These are phyloP conservation scores for Citrus mangshanensis DNA, from an alignment of 345 rosid species.

Conservation along the genomic window DNA sequence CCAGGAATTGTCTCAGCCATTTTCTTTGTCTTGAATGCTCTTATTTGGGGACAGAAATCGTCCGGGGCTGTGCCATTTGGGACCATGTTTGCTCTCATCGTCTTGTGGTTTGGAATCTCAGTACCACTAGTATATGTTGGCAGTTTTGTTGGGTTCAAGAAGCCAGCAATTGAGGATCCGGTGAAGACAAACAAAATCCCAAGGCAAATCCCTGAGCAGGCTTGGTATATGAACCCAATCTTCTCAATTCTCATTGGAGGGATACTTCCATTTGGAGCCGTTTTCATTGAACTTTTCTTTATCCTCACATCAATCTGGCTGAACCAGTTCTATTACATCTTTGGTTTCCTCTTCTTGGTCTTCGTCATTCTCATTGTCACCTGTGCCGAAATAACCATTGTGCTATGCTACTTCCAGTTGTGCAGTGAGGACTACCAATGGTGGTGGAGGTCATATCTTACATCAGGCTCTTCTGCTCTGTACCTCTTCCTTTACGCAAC, in stretches of 20 bases:
- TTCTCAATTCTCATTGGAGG: constrained; percentile 78
- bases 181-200: constrained; percentile 85
- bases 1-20: constrained; percentile 62
- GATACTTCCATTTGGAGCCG: constrained; percentile 78
- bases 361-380: constrained; percentile 66
- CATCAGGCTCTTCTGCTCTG: constrained; percentile 73
- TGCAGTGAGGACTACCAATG: constrained; percentile 83
- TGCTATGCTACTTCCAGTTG: constrained; percentile 80
- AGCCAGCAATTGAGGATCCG: constrained; percentile 68
- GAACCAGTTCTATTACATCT: constrained; percentile 85
- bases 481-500: constrained; percentile 73
- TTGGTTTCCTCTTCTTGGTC: constrained; percentile 77
- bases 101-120: constrained; percentile 81
- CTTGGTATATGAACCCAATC: constrained; percentile 83
- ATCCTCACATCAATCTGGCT: constrained; percentile 90
- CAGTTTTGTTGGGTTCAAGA: constrained; percentile 62
- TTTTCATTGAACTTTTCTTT: constrained; percentile 83
- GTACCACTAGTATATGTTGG: constrained; percentile 74
- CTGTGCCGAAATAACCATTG: constrained; percentile 70
- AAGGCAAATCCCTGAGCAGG: constrained; percentile 78
- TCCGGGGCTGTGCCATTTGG: constrained; percentile 89
- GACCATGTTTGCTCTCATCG: constrained; percentile 74
- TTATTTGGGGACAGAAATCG: constrained; percentile 84
- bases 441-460: constrained; percentile 95
- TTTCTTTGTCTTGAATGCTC: constrained; percentile 68